phyloP scores from a whole-genome alignment of 257 asterid species.

The Paraleonurus japonicus region DNA sequence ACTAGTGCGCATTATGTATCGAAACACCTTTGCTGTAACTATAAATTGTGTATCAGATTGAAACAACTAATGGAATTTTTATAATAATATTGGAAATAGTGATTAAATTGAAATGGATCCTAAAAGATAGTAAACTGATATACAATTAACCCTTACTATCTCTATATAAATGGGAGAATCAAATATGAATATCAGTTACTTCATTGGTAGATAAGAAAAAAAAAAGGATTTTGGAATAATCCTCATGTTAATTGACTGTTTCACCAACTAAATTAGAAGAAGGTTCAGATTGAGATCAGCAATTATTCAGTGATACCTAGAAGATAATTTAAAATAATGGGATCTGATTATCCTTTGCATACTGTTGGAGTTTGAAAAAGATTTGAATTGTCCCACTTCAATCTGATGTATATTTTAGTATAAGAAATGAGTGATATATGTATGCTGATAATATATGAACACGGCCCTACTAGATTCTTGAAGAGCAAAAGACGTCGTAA shows the following conservation, averaged over 20 bases:
- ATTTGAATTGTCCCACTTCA: constrained; percentile 26
- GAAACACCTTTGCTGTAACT: no score
- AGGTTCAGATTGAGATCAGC: constrained; percentile 29
- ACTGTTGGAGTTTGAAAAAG: constrained; percentile 5
- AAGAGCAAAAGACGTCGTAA: background rate
- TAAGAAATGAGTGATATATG: constrained; percentile 18
- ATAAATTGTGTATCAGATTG: no score
- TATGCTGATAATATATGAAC: background rate
- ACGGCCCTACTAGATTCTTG: constrained; percentile 23
- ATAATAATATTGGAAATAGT: no score
- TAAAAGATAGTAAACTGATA: no score
- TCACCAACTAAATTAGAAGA: constrained; percentile 33
- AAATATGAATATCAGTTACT: background rate
- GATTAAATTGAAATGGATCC: no score
- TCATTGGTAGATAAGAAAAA: background rate
- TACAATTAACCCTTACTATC: no score
- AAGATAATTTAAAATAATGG: constrained; percentile 51
- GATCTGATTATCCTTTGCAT: constrained; percentile 13
- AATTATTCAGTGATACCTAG: constrained; percentile 15
- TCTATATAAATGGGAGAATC: no score
- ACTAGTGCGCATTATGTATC: no score
- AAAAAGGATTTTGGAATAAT: constrained; percentile 10
- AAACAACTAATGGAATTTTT: no score
- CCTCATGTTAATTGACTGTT: constrained; percentile 30
- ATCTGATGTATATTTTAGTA: constrained; percentile 14